Evolutionary conservation across 164 flowering plant genomes (phyloP).

Genomic region (Hamamelis virginiana): DNA sequence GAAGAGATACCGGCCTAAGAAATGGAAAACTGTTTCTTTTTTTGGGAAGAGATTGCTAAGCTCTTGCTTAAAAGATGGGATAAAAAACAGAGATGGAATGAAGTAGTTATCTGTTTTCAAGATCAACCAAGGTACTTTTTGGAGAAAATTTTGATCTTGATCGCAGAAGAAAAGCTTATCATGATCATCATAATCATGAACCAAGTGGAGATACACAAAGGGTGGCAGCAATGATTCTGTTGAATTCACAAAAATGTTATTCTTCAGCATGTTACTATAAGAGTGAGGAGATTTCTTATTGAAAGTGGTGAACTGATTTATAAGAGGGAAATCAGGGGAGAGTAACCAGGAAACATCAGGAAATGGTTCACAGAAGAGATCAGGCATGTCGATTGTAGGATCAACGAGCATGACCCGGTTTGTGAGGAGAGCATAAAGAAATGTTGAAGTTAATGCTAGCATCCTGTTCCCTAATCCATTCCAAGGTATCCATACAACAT

Average conservation of each 20-base stretch:
- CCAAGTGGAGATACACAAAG: no score
- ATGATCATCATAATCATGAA: no score
- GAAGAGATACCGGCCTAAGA: conserved; percentile 76
- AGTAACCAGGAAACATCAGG: conserved; percentile 73
- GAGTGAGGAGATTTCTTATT: conserved; percentile 44
- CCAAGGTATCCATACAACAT: conserved; percentile 72
- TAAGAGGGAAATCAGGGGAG: conserved; percentile 66
- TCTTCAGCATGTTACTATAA: conserved; percentile 65
- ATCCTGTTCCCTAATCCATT: conserved; percentile 86
- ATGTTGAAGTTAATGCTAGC: conserved; percentile 68
- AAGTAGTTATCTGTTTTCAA: conserved; percentile 77
- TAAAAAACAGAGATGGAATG: conserved; percentile 74
- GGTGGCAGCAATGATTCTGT: no score
- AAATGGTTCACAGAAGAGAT: conserved; percentile 93
- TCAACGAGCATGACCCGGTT: conserved; percentile 77
- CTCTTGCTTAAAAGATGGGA: conserved; percentile 67
- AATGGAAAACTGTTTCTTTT: conserved; percentile 74
- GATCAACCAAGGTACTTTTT: conserved; percentile 65
- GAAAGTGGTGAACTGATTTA: conserved; percentile 39
- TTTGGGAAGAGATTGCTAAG: conserved; percentile 61
- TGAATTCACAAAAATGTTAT: no score
- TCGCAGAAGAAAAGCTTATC: no score
- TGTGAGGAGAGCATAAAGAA: conserved; percentile 80
- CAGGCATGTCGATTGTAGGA: conserved; percentile 57
- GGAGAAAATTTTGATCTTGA: conserved; percentile 58